Conservation (phyloP, 345 rosid species). For the Brassica cretica region DNA sequence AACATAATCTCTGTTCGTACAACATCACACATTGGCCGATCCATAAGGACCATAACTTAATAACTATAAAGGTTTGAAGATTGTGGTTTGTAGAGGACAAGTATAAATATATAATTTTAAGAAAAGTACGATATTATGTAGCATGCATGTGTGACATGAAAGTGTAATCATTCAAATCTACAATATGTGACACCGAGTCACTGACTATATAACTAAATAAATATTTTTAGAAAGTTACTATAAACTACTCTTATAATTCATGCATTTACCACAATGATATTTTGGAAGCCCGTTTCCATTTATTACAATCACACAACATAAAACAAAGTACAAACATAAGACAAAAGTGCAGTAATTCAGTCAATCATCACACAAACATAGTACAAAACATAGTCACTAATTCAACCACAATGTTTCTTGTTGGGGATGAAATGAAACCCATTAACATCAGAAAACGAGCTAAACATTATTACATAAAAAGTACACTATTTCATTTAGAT, state of each 20-base stretch:
- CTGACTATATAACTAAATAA: neutral
- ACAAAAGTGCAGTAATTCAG: neutral
- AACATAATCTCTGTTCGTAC: neutral
- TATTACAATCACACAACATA: conserved; percentile 16
- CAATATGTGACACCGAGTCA: neutral
- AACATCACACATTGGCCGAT: conserved; percentile 1
- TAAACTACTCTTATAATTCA: neutral
- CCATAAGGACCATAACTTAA: too few species aligned
- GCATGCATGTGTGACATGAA: neutral
- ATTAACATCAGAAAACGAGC: neutral
- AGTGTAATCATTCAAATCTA: neutral
- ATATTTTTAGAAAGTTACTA: neutral
- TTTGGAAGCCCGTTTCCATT: neutral
- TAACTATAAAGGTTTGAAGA: neutral
- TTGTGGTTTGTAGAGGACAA: neutral
- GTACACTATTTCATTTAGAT: neutral
- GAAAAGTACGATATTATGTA: neutral
- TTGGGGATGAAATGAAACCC: neutral
- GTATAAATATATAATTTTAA: neutral
- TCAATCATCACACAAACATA: neutral
- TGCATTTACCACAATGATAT: neutral
- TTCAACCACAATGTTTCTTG: neutral
- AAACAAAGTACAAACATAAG: conserved; percentile 12
- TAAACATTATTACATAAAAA: neutral
- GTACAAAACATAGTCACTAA: neutral